Base-by-base conservation (phyloP, 2,329 filamentous ascomycete genomes). In the Septoria linicola region DNA sequence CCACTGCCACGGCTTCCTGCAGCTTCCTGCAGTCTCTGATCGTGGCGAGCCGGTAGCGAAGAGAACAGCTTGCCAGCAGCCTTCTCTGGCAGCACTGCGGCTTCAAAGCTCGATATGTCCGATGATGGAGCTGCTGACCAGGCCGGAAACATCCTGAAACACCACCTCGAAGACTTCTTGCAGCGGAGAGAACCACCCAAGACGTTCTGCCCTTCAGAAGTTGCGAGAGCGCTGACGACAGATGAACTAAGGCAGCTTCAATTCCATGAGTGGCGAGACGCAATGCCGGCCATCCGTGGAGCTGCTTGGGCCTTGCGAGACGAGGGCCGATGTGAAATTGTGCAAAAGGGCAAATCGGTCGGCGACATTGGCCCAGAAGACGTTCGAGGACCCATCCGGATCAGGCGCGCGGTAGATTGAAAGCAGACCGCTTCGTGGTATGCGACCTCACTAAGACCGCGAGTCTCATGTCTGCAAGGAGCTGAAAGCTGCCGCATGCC, bases 141-240 rank as follows among this genome's bases (percentile, higher is more conserved):
- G 35, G 34, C 51, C 41, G 36, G 27, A 14, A 21, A 13, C 36
- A 44, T 47, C 36, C 53, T 59, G 36, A 52, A 58, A 55, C 44
- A 41, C n/a, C 57, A 49, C 36, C 53, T 66, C 16, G 31, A 47
- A 14, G 31, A 56, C 48, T 61, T 65, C 51, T 48, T 65, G 23
- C 49, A 43, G 13, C 41, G 34, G 13, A 58, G 66, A 6, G 47
- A 65, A 3, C 66, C 67, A n/a, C 77, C 76, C 8, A 79, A 79
- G 59, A 79, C 77, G 0, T 73, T 78, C 54, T 80, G 77, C 58
- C 77, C 76, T 3, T 78, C 76, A 11, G 76, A 79, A 63, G 69
- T 78, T 32, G 74, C 76, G 1, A 69, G 77, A 20, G 70, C 73
- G 1, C 62, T 79, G 7, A 71, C 73, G 11, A 14, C 51, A 2